phyloP scores from a whole-genome alignment of 441 rosid species.

The Populus hybrid region DNA sequence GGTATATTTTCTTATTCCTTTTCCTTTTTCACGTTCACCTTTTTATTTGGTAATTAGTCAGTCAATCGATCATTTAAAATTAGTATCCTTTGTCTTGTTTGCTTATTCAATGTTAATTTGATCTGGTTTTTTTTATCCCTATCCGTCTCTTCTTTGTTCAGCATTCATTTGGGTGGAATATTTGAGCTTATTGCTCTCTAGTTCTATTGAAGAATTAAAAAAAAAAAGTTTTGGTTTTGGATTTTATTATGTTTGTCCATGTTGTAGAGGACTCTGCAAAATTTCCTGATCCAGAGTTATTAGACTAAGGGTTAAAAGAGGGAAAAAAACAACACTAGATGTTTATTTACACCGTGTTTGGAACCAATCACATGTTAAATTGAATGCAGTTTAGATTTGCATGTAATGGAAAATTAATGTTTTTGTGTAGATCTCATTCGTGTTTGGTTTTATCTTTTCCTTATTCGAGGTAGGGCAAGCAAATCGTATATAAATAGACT shows the following conservation, averaged over 20 bases:
- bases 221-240: neutral
- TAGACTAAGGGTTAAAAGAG: too few species aligned
- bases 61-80: neutral
- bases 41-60: neutral
- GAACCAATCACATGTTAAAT: too few species aligned
- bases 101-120: neutral
- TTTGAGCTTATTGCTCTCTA: too few species aligned
- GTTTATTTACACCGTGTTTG: too few species aligned
- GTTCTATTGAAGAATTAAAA: neutral
- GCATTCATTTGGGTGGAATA: neutral
- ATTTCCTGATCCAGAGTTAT: too few species aligned
- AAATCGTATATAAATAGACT: neutral
- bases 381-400: neutral
- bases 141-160: neutral
- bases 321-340: too few species aligned
- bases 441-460: neutral
- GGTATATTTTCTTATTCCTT: slow-evolving; percentile 32
- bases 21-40: neutral
- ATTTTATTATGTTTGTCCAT: too few species aligned
- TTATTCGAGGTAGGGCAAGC: neutral
- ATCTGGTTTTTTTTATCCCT: neutral
- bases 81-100: neutral
- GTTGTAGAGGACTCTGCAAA: too few species aligned
- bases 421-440: too few species aligned
- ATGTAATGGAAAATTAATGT: neutral